phyloP scores from a whole-genome alignment of 1,284 basidiomycete genomes.

The Trametes polyzona region DNA sequence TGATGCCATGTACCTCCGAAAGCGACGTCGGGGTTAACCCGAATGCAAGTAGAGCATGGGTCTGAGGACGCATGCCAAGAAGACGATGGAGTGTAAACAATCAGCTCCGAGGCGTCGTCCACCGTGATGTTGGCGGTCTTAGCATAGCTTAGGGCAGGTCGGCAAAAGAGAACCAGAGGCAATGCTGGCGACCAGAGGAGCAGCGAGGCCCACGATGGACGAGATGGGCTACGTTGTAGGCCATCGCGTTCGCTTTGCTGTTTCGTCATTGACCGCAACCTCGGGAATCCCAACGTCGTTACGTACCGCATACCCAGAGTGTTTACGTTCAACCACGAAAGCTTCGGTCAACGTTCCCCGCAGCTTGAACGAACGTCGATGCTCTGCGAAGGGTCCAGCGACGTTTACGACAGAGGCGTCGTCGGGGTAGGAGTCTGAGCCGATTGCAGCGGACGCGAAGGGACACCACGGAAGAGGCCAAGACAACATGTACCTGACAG shows the following conservation, averaged over 20 bases:
- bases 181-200: conserved; percentile 1
- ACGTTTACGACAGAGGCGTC: no score
- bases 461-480: conserved; percentile 1
- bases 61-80: conserved; percentile 44
- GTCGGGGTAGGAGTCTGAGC: no score
- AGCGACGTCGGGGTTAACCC: conserved; percentile 36
- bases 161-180: conserved; percentile 8
- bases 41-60: conserved; percentile 41
- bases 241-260: background rate
- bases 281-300: background rate
- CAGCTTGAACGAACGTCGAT: no score
- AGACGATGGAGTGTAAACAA: conserved; percentile 44
- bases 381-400: background rate
- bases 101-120: conserved; percentile 47
- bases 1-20: conserved; percentile 46
- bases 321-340: no score
- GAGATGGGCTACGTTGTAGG: conserved; percentile 2
- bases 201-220: conserved; percentile 10
- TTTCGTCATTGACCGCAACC: background rate
- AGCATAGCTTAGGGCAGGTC: conserved; percentile 7
- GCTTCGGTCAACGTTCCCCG: no score
- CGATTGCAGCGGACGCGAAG: background rate
- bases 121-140: conserved; percentile 45
- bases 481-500: conserved; percentile 1
- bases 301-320: no score